Evolutionary conservation across 306 rosid species (phyloP).

Genomic region (Arachis stenosperma): DNA sequence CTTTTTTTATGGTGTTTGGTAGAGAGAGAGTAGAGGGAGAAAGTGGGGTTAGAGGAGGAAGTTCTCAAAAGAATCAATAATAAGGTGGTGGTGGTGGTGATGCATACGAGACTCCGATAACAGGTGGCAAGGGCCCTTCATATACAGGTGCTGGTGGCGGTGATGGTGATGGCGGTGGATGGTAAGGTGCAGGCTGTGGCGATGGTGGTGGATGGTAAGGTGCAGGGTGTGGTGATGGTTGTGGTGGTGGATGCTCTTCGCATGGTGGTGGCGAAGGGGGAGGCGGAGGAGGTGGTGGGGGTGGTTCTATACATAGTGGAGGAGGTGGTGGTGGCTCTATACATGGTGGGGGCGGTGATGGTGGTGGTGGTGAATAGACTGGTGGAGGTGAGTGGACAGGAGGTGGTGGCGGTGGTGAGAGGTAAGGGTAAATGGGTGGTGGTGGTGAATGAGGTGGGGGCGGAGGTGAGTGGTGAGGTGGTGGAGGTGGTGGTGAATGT

Average conservation of each 20-base stretch:
- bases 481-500: slow-evolving; percentile 42
- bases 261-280: slow-evolving; percentile 67
- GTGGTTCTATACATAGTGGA: slow-evolving; percentile 62
- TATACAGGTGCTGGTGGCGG: slow-evolving; percentile 91
- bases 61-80: slow-evolving; percentile 92
- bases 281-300: slow-evolving; percentile 60
- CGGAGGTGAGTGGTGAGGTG: slow-evolving; percentile 47
- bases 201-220: slow-evolving; percentile 60
- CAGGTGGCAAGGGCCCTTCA: slow-evolving; percentile 95
- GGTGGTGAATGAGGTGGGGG: slow-evolving; percentile 62
- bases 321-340: slow-evolving; percentile 62
- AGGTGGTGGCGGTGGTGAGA: slow-evolving; percentile 75
- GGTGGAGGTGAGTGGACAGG: slow-evolving; percentile 66
- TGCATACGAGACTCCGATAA: slow-evolving; percentile 75
- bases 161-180: slow-evolving; percentile 57
- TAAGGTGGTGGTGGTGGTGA: slow-evolving; percentile 98
- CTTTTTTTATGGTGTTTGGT: slow-evolving; percentile 33
- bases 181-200: slow-evolving; percentile 47
- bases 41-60: slow-evolving; percentile 67
- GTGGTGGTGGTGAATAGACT: slow-evolving; percentile 60
- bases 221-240: slow-evolving; percentile 64
- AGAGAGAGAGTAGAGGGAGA: slow-evolving; percentile 35
- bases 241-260: slow-evolving; percentile 59
- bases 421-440: slow-evolving; percentile 63
- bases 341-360: slow-evolving; percentile 66